Percentiles rank a stretch among this genome's conserved stretches.
Conservation (phyloP, 163 green algal species). For the Scenedesmus sp. region DNA sequence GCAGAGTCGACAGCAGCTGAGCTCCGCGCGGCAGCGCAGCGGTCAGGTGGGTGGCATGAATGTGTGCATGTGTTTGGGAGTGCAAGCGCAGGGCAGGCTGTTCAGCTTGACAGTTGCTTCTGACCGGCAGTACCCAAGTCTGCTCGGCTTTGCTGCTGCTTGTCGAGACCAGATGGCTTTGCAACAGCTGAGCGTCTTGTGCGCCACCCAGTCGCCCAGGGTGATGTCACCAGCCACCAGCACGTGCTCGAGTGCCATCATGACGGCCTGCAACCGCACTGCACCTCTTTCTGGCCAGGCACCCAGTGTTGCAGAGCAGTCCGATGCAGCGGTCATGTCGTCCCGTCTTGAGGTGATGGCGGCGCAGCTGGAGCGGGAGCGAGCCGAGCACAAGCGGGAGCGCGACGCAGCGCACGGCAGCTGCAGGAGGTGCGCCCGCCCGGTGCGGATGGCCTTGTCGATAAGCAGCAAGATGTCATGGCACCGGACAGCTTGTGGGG, state of each 20-base stretch:
- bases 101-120: not conserved
- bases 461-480: not conserved
- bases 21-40: not conserved
- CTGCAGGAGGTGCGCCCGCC: slow-evolving; percentile 63
- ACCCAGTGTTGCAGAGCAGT: slow-evolving; percentile 4
- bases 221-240: no score
- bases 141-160: no score
- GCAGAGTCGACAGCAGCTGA: slow-evolving; percentile 18
- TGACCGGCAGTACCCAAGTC: not conserved
- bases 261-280: no score
- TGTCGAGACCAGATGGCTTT: no score
- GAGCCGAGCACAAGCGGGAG: slow-evolving; percentile 76
- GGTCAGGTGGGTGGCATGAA: not conserved
- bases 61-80: not conserved
- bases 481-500: not conserved
- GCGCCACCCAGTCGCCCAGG: no score
- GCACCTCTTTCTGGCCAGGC: not conserved
- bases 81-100: not conserved
- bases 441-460: not conserved
- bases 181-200: no score
- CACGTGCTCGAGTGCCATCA: no score
- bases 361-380: slow-evolving; percentile 74
- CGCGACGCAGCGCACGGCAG: slow-evolving; percentile 72
- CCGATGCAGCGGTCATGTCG: slow-evolving; percentile 75
- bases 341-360: slow-evolving; percentile 66